A percentile compares a stretch with the other conserved stretches of the same genome.
These are phyloP conservation scores for Amphibolis antarctica DNA, from an alignment of 106 monocot species.

Conservation along the genomic window DNA sequence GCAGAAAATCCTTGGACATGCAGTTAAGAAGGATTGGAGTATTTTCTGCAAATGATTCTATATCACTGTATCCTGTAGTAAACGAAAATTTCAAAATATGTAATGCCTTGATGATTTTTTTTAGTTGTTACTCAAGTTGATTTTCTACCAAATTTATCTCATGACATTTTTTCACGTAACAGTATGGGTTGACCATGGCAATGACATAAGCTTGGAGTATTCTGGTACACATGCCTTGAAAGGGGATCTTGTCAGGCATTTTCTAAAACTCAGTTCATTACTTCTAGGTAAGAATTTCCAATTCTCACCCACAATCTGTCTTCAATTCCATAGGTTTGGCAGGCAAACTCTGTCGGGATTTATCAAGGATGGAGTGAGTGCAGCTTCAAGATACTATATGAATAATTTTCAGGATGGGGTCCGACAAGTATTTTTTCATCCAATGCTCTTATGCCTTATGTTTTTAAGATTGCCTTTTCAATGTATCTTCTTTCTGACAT, in stretches of 20 bases:
- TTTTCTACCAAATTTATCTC: neutral
- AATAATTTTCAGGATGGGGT: constrained; percentile 97
- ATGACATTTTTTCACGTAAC: neutral
- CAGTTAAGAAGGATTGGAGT: constrained; percentile 49
- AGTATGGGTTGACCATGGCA: constrained; percentile 97
- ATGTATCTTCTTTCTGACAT: neutral
- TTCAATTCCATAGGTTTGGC: constrained; percentile 48
- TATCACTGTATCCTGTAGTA: constrained; percentile 37
- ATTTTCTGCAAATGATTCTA: constrained; percentile 53
- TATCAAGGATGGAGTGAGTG: constrained; percentile 88
- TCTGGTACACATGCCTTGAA: constrained; percentile 87
- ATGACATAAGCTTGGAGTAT: constrained; percentile 90
- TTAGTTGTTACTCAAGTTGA: neutral
- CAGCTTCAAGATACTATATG: constrained; percentile 86
- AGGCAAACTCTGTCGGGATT: constrained; percentile 74
- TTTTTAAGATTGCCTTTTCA: neutral
- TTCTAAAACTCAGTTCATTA: neutral
- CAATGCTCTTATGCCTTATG: neutral
- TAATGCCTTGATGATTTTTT: constrained; percentile 12
- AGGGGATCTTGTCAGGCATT: constrained; percentile 81
- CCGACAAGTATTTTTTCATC: constrained; percentile 45
- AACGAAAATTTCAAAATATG: constrained; percentile 59
- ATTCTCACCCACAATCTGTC: neutral
- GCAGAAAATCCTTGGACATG: constrained; percentile 57
- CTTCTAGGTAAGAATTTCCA: neutral